phyloP scores from a whole-genome alignment of 1,284 basidiomycete genomes.

The Tylopilus sp. region DNA sequence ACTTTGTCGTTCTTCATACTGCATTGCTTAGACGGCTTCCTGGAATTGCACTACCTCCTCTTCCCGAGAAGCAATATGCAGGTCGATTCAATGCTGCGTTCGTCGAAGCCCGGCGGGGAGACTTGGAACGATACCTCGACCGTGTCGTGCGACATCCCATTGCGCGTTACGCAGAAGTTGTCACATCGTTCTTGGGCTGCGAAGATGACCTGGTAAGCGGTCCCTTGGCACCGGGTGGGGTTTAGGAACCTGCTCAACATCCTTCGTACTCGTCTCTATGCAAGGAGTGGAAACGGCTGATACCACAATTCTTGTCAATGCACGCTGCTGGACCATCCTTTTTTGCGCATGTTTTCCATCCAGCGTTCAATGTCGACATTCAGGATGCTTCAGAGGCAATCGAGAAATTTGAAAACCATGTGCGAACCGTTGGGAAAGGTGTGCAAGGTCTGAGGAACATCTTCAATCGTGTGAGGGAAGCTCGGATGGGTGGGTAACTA shows the following conservation, averaged over 20 bases:
- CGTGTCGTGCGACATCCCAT: constrained; percentile 76
- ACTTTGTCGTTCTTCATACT: constrained; percentile 77
- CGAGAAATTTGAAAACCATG: constrained; percentile 64
- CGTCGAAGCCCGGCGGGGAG: constrained; percentile 76
- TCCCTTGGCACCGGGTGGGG: constrained; percentile 1
- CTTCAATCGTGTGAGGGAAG: constrained; percentile 62
- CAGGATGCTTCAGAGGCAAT: constrained; percentile 61
- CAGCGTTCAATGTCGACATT: constrained; percentile 77
- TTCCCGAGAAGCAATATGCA: constrained; percentile 82
- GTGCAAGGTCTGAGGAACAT: constrained; percentile 65
- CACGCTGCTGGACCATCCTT: constrained; percentile 68
- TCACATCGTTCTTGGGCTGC: constrained; percentile 79
- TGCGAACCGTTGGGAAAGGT: constrained; percentile 61
- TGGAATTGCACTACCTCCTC: constrained; percentile 74
- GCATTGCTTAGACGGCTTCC: constrained; percentile 65
- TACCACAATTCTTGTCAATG: constrained; percentile 59
- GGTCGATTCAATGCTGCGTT: constrained; percentile 79
- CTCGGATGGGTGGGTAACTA: constrained; percentile 56
- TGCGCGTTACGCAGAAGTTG: constrained; percentile 72
- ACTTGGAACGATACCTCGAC: constrained; percentile 75
- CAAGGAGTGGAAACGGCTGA: constrained; percentile 71
- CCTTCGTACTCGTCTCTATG: constrained; percentile 1
- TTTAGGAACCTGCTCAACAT: constrained; percentile 12
- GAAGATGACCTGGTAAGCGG: constrained; percentile 65
- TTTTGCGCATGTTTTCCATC: constrained; percentile 79